These are phyloP conservation scores for Ustilago esculenta DNA, from an alignment of 1,284 basidiomycete genomes.

Conservation along the genomic window DNA sequence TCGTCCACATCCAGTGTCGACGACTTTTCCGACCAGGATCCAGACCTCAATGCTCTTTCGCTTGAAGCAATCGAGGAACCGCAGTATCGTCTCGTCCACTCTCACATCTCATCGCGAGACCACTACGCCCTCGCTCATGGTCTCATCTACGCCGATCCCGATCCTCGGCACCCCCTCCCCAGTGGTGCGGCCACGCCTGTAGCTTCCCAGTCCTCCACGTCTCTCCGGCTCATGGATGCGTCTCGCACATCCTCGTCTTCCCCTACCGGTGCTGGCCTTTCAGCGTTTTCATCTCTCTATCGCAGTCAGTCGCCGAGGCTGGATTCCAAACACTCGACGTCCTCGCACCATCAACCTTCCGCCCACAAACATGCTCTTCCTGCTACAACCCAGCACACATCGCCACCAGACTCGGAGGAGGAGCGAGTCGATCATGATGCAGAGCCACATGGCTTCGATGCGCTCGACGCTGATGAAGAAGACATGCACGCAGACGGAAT, in stretches of 20 bases:
- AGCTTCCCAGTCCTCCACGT: constrained; percentile 29
- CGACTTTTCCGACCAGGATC: constrained; percentile 38
- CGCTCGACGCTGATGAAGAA: constrained; percentile 60
- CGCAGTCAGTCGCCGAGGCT: constrained; percentile 24
- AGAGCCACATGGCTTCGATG: constrained; percentile 50
- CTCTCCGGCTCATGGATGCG: constrained; percentile 12
- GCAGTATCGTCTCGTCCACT: constrained; percentile 22
- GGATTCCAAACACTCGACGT: constrained; percentile 2
- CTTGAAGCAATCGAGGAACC: constrained; percentile 50
- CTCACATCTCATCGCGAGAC: background rate
- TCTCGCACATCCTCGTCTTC: constrained; percentile 8
- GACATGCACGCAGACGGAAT: constrained; percentile 66
- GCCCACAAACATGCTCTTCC: background rate
- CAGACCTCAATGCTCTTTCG: constrained; percentile 43
- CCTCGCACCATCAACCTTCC: constrained; percentile 1
- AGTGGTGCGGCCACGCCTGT: constrained; percentile 42
- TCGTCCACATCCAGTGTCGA: constrained; percentile 34
- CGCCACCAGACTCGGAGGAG: constrained; percentile 25
- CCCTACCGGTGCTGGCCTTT: constrained; percentile 11
- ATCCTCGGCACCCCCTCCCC: constrained; percentile 23
- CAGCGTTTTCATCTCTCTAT: constrained; percentile 22
- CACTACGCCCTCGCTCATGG: background rate
- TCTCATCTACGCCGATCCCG: constrained; percentile 10
- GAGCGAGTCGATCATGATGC: constrained; percentile 22
- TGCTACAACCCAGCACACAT: constrained; percentile 1